phyloP scores from a whole-genome alignment of 2,329 filamentous ascomycete species.

The Corniculantispora saksenae region DNA sequence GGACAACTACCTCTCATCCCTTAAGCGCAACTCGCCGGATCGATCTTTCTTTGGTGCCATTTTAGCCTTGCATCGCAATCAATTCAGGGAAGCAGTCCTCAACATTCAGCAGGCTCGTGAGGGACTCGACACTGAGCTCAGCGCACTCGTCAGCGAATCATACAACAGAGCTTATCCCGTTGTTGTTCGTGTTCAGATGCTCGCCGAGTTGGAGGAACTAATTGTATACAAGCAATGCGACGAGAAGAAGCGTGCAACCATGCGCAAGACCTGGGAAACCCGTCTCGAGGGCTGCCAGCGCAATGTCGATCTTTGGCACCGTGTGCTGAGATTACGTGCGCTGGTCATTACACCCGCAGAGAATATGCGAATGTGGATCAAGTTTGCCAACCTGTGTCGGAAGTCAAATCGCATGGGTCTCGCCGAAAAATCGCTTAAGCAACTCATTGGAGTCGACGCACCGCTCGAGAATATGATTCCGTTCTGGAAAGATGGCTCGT shows the following conservation, averaged over 20 bases:
- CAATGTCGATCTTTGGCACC: conserved; percentile 97
- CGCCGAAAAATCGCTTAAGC: conserved; percentile 91
- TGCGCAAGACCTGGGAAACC: conserved; percentile 94
- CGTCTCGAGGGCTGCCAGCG: conserved; percentile 92
- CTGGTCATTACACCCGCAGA: conserved; percentile 89
- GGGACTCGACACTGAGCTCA: conserved; percentile 91
- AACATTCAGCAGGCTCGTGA: conserved; percentile 92
- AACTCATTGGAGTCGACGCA: conserved; percentile 75
- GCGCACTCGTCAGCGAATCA: conserved; percentile 93
- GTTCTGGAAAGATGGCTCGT: conserved; percentile 50
- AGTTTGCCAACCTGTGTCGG: conserved; percentile 95
- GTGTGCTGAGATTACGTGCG: conserved; percentile 92
- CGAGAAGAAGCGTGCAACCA: conserved; percentile 81
- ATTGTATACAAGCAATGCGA: conserved; percentile 97
- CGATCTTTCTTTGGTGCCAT: conserved; percentile 98
- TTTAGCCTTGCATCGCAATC: conserved; percentile 89
- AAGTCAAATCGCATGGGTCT: conserved; percentile 94
- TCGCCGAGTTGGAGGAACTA: conserved; percentile 96
- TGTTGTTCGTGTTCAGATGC: conserved; percentile 98
- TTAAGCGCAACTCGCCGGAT: conserved; percentile 92
- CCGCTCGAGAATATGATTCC: conserved; percentile 62
- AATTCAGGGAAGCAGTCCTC: conserved; percentile 85
- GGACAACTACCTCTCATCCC: conserved; percentile 93
- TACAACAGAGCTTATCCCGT: conserved; percentile 97
- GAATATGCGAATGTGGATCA: conserved; percentile 99